Conservation (phyloP, 163 green algal species). For the Scenedesmus sp. region DNA sequence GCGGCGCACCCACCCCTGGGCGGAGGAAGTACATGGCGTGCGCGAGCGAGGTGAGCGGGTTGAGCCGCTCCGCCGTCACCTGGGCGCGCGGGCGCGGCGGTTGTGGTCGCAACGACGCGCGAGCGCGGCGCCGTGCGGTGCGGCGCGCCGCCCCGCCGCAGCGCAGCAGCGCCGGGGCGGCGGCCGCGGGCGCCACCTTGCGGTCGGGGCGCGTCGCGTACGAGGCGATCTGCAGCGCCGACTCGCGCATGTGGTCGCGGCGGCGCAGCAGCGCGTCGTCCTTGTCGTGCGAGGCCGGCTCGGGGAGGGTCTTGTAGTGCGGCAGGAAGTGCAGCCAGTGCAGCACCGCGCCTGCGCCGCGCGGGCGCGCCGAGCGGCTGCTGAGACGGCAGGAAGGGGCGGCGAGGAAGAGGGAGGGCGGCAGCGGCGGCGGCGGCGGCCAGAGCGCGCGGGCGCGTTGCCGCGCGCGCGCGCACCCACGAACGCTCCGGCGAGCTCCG, state of each 20-base stretch:
- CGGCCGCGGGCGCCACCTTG: no score
- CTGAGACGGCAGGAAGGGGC: no score
- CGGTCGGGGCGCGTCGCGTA: slow-evolving; percentile 52
- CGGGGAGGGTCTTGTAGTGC: slow-evolving; percentile 69
- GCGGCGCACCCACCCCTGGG: no score
- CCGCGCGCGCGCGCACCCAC: slow-evolving; percentile 25
- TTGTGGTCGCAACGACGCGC: neutral
- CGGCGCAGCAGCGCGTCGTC: slow-evolving; percentile 55
- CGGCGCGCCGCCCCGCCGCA: no score
- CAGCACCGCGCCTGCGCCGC: slow-evolving; percentile 59
- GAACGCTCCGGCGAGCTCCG: slow-evolving; percentile 40
- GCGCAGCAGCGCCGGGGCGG: no score
- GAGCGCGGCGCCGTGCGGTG: no score
- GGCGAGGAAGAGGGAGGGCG: no score
- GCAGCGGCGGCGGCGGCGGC: no score
- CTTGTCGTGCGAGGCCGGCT: slow-evolving; percentile 26
- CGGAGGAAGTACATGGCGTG: slow-evolving; percentile 21
- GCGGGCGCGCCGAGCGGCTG: no score
- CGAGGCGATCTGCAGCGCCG: slow-evolving; percentile 55
- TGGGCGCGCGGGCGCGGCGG: neutral
- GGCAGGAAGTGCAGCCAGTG: slow-evolving; percentile 68
- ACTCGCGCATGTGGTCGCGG: slow-evolving; percentile 44
- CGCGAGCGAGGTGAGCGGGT: slow-evolving; percentile 2
- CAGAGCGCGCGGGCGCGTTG: no score
- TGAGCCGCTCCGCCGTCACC: no score